phyloP scores from a whole-genome alignment of 371 early-diverging fungal species.

The Blastocladiella emersonii region DNA sequence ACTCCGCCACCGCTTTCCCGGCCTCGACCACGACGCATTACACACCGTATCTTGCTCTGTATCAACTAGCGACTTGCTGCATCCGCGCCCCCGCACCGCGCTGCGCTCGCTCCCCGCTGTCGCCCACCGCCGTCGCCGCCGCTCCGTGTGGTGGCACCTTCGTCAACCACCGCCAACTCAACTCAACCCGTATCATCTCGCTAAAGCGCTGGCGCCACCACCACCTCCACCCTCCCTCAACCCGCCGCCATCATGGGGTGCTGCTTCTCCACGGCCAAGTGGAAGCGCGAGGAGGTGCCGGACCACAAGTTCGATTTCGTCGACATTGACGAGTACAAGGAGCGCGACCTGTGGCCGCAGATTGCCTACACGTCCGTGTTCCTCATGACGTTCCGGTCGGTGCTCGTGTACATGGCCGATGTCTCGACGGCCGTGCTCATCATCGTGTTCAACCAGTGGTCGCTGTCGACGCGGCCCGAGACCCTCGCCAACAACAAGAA shows the following conservation, averaged over 20 bases:
- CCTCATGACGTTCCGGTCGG: slow-evolving; percentile 51
- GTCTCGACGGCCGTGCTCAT: slow-evolving; percentile 48
- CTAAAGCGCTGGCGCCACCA: no score
- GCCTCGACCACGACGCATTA: no score
- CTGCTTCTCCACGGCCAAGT: slow-evolving; percentile 23
- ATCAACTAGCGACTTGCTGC: no score
- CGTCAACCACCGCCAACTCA: no score
- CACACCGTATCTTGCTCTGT: no score
- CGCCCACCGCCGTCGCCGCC: no score
- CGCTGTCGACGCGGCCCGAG: not conserved
- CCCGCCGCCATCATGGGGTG: slow-evolving; percentile 5
- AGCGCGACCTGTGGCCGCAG: slow-evolving; percentile 22
- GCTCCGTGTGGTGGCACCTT: no score
- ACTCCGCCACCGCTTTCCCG: no score
- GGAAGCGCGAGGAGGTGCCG: slow-evolving; percentile 63
- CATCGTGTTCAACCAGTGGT: slow-evolving; percentile 7
- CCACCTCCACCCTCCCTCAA: no score
- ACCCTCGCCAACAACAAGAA: not conserved
- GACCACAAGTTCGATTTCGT: slow-evolving; percentile 83
- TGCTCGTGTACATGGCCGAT: slow-evolving; percentile 56
- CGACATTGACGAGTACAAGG: slow-evolving; percentile 61
- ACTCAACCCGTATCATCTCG: no score
- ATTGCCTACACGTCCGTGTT: slow-evolving; percentile 46
- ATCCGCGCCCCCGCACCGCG: no score
- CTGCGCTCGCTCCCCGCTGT: no score